Base-by-base conservation (phyloP, 2,329 filamentous ascomycete genomes). In the Colletotrichum sidae region DNA sequence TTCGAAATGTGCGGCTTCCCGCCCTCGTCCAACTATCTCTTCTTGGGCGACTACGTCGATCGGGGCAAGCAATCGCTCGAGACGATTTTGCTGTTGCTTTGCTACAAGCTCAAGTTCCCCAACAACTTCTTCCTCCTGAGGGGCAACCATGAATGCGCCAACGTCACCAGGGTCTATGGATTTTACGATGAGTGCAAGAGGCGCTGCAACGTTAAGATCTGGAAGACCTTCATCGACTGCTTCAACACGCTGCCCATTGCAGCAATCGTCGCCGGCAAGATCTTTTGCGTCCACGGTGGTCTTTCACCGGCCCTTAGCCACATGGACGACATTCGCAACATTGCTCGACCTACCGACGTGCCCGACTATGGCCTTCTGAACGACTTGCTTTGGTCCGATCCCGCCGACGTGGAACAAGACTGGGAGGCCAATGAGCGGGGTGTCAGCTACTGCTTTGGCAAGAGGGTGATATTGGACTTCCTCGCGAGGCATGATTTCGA, bases 1-100 rank as follows among this genome's bases (percentile, higher is more conserved):
- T 98, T 98, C 74, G 95, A 98, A 78, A 97, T 97, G 94, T 97
- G 95, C 75, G 95, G 95, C 6, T 98, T 97, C 74, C 95, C 95
- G 8, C 95, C 95, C 2, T 91, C 88, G 68, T 88, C 94, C 44
- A 98, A 98, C 81, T 98, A 93, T 75, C 86, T 98, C 55, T 98
- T 97, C 79, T 84, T 98, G 4, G 95, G 95, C 55, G 95, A 98
- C 77, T 98, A 98, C 76, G 95, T 98, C 73, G 95, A 98, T 77
- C 90, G 95, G 59, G 95, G 95, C 72, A 98, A 98, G 83, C 94
- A 97, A 78, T 96, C 93, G 46, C 83, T 98, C 67, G 95, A 98
- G 80, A 98, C 95, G 0, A 98, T 98, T 69, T 85, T 97, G 6
- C 86, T 98, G 47, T 84, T 98, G 46, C 84, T 98, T 67, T 97